A percentile compares a stretch with the other conserved stretches of the same genome.
Evolutionary conservation across 1,139 yeast genomes (phyloP).

Genomic region (Williopsis jadinii): DNA sequence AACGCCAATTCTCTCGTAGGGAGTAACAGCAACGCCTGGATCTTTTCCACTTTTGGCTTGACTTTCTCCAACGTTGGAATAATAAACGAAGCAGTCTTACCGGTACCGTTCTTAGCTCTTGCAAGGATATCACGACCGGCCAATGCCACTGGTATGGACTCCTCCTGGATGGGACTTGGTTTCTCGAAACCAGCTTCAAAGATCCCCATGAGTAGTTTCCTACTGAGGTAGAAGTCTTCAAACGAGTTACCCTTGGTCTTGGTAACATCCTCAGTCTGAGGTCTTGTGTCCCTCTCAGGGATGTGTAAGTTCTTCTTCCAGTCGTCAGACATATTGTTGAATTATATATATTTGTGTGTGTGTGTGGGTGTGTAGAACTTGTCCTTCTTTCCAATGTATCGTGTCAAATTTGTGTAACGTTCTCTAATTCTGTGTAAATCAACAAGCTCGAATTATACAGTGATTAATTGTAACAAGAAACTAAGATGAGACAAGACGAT

Average conservation of each 20-base stretch:
- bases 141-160: constrained; percentile 90
- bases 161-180: constrained; percentile 98
- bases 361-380: too few species aligned
- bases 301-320: constrained; percentile 76
- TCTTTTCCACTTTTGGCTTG: constrained; percentile 76
- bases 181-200: constrained; percentile 98
- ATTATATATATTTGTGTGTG: too few species aligned
- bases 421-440: too few species aligned
- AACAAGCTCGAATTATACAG: too few species aligned
- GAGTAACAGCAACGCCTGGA: constrained; percentile 83
- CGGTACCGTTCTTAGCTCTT: constrained; percentile 97
- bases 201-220: constrained; percentile 95
- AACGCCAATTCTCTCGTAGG: constrained; percentile 96
- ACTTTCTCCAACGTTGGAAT: constrained; percentile 81
- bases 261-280: constrained; percentile 94
- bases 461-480: too few species aligned
- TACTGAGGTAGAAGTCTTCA: constrained; percentile 85
- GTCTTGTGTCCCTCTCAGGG: constrained; percentile 82
- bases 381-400: too few species aligned
- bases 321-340: constrained; percentile 21
- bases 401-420: too few species aligned
- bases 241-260: constrained; percentile 87
- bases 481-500: too few species aligned
- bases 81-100: constrained; percentile 94
- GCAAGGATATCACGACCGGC: constrained; percentile 96